Evolutionary conservation across 2,329 filamentous ascomycete genomes (phyloP).

Genomic region (Ophidiomyces ophidiicola): DNA sequence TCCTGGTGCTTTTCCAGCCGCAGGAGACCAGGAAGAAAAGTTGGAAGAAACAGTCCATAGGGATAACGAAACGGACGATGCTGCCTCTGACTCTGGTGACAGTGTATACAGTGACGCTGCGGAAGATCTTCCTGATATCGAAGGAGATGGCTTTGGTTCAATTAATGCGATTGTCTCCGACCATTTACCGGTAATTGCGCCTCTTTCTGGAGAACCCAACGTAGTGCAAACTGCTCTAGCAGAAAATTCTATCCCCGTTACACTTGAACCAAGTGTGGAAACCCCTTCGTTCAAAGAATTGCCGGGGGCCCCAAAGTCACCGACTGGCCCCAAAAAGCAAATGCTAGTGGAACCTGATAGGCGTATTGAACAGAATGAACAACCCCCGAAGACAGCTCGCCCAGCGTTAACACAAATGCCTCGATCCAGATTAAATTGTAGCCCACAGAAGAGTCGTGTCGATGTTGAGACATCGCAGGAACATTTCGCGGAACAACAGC

Average conservation of each 20-base stretch:
- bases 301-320: background rate
- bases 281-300: background rate
- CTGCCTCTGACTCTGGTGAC: slow-evolving; percentile 31
- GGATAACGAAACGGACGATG: slow-evolving; percentile 15
- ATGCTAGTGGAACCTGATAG: too few relatives aligned
- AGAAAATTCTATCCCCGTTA: background rate
- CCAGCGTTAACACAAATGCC: background rate
- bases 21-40: background rate
- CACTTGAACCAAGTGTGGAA: background rate
- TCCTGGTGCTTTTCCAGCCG: slow-evolving; percentile 31
- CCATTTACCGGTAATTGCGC: background rate
- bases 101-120: slow-evolving; percentile 39
- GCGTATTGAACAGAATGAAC: too few relatives aligned
- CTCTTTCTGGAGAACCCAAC: background rate
- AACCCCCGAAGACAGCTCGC: too few relatives aligned
- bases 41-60: background rate
- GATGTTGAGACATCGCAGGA: too few relatives aligned
- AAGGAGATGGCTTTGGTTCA: slow-evolving; percentile 38
- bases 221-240: background rate
- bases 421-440: background rate
- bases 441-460: background rate
- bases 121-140: slow-evolving; percentile 26
- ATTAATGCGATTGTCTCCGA: slow-evolving; percentile 37
- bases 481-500: too few relatives aligned
- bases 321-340: background rate